phyloP scores from a whole-genome alignment of 2,329 filamentous ascomycete genomes.

The Ophiostoma fasciatum region DNA sequence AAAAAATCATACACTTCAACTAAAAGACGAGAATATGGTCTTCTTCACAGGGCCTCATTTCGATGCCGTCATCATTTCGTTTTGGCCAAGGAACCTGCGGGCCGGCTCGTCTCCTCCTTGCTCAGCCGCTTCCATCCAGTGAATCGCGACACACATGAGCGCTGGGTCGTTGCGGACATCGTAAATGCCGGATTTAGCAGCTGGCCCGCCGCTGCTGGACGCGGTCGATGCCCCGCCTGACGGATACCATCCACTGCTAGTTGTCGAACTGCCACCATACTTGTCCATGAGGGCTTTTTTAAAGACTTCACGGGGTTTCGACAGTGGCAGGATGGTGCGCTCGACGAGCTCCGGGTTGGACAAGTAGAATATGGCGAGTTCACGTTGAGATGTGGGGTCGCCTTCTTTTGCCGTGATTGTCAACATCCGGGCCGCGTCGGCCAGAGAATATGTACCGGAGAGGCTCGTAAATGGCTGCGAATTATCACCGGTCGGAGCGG shows the following conservation, averaged over 20 bases:
- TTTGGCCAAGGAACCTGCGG: constrained; percentile 63
- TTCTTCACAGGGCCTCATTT: neutral
- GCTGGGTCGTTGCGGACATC: constrained; percentile 61
- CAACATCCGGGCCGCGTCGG: constrained; percentile 78
- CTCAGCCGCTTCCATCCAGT: constrained; percentile 91
- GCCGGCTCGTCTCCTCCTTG: constrained; percentile 77
- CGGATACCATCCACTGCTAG: constrained; percentile 8
- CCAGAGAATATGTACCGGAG: constrained; percentile 55
- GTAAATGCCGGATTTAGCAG: constrained; percentile 21
- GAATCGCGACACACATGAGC: constrained; percentile 84
- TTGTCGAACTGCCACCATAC: constrained; percentile 23
- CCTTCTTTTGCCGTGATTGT: constrained; percentile 91
- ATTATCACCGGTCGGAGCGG: constrained; percentile 1
- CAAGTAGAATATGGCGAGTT: constrained; percentile 85
- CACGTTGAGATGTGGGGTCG: constrained; percentile 73
- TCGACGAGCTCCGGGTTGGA: constrained; percentile 77
- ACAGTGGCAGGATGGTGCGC: constrained; percentile 68
- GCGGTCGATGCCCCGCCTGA: neutral
- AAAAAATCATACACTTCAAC: too few species aligned
- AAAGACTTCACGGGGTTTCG: constrained; percentile 77
- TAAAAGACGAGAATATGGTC: too few species aligned
- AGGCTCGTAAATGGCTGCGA: too few species aligned
- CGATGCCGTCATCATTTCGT: constrained; percentile 13
- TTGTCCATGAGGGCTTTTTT: constrained; percentile 72
- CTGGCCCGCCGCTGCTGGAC: constrained; percentile 5